These are phyloP conservation scores for Boletus tylopilopsis DNA, from an alignment of 768 basidiomycete genomes.

Conservation along the genomic window DNA sequence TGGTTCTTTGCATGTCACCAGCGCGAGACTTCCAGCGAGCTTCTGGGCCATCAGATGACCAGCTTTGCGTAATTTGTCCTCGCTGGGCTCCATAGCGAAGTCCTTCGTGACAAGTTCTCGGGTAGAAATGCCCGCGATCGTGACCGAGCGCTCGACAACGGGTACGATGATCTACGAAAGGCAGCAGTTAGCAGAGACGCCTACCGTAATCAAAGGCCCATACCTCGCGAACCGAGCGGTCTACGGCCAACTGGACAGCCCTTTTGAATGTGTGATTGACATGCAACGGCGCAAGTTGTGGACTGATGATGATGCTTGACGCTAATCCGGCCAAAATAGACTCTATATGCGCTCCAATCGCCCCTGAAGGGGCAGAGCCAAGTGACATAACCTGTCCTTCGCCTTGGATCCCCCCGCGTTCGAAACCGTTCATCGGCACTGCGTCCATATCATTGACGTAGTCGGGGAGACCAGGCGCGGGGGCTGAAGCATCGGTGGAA, in stretches of 20 bases:
- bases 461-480: slow-evolving; percentile 65
- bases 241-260: slow-evolving; percentile 85
- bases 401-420: slow-evolving; percentile 42
- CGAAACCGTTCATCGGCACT: slow-evolving; percentile 71
- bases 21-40: slow-evolving; percentile 90
- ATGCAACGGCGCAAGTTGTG: slow-evolving; percentile 70
- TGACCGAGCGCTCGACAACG: slow-evolving; percentile 96
- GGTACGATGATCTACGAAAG: slow-evolving; percentile 80
- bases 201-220: slow-evolving; percentile 5
- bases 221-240: slow-evolving; percentile 93
- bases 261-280: slow-evolving; percentile 84
- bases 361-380: slow-evolving; percentile 59
- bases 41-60: slow-evolving; percentile 97
- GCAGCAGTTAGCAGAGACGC: background rate
- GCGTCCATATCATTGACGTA: slow-evolving; percentile 80
- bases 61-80: slow-evolving; percentile 86
- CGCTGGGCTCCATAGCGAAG: slow-evolving; percentile 89
- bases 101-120: slow-evolving; percentile 94
- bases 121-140: slow-evolving; percentile 97
- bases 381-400: slow-evolving; percentile 64
- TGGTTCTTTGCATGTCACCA: slow-evolving; percentile 98
- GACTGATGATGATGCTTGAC: slow-evolving; percentile 70
- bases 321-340: slow-evolving; percentile 69
- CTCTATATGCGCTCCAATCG: slow-evolving; percentile 76
- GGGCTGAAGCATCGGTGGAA: slow-evolving; percentile 45